Evolutionary conservation across 306 rosid genomes (phyloP), one percentile per base, ranked within the genome.

Genomic region (Begonia peltatifolia): DNA sequence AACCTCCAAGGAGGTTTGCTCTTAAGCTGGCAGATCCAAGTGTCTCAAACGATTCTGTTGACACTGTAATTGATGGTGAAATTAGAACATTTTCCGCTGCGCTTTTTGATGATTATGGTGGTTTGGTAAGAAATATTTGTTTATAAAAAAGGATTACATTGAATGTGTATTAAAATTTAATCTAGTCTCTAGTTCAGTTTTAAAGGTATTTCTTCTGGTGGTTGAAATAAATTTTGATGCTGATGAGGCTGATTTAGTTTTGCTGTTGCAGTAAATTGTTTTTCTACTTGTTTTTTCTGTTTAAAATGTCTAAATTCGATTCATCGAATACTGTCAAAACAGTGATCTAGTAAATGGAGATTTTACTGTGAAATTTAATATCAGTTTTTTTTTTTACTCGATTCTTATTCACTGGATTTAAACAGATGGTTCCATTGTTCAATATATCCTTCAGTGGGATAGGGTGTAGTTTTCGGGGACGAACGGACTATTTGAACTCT

Each of bases 341-440:
- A 30, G 38, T 1, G 38, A 30, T 30, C 8, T 30, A 30, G 38
- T 30, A 30, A 30, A 30, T 30, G 38, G 8, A 30, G 38, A 30
- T 30, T 25, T 25, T 25, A 25, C 35, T 25, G 4, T 25, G 35
- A 25, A 3, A 25, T 25, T 13, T 44, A 44, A 44, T 11, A 44
- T 44, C 48, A 10, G 5, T 44, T 10, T 44, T 44, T 11, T 11
- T 42, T 42, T 17, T 17, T 17, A 17, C 46, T 42, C 46, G 2
- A 9, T 42, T 42, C 46, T 12, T 42, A 1, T 42, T 42, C 9
- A 7, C 50, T 61, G 58, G 54, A 22, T 64, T 47, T 58, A 55
- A 25, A 57, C 94, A 90, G 99, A 90, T 83, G 99, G 99, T 90
- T 76, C 99, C 99, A 42, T 71, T 90, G 86, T 90, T 83, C 77